These are phyloP conservation scores for Peronosclerospora sorghi DNA, from an alignment of 352 stramenopile species.

Conservation along the genomic window DNA sequence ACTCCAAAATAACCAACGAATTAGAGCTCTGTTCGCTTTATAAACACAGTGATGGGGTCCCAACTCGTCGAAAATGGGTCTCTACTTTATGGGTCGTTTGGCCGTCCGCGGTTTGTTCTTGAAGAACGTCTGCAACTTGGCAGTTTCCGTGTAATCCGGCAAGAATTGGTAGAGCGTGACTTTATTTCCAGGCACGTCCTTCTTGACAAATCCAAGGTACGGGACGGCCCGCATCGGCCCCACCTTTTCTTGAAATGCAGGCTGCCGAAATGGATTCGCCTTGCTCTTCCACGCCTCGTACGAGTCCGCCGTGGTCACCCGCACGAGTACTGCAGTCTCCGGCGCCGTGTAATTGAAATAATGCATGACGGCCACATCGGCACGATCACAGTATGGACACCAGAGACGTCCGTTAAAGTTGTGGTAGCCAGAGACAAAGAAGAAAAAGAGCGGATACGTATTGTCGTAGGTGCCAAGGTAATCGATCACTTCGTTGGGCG, in stretches of 20 bases:
- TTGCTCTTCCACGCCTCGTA: conserved; percentile 78
- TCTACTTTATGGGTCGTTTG: conserved; percentile 11
- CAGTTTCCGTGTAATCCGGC: conserved; percentile 42
- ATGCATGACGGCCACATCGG: conserved; percentile 58
- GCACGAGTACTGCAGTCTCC: conserved; percentile 43
- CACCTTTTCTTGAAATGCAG: conserved; percentile 51
- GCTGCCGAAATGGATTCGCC: conserved; percentile 60
- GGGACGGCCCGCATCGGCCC: conserved; percentile 44
- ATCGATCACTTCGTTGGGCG: conserved; percentile 30
- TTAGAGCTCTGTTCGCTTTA: too few relatives aligned
- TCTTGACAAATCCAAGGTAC: conserved; percentile 50
- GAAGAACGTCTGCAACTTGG: conserved; percentile 37
- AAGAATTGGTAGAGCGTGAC: conserved; percentile 44
- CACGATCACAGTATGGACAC: conserved; percentile 70
- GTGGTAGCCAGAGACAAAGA: conserved; percentile 65
- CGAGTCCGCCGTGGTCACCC: conserved; percentile 33
- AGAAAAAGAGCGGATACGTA: conserved; percentile 66
- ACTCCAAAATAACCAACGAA: too few relatives aligned
- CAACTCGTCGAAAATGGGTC: too few relatives aligned
- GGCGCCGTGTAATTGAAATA: conserved; percentile 73
- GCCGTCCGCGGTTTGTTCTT: conserved; percentile 24
- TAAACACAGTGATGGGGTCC: too few relatives aligned
- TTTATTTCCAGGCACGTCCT: conserved; percentile 36
- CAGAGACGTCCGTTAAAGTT: conserved; percentile 66
- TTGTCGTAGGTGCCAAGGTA: conserved; percentile 58